Evolutionary conservation across 306 rosid genomes (phyloP), one percentile per base, ranked within the genome.

Genomic region (Cicer bijugum): DNA sequence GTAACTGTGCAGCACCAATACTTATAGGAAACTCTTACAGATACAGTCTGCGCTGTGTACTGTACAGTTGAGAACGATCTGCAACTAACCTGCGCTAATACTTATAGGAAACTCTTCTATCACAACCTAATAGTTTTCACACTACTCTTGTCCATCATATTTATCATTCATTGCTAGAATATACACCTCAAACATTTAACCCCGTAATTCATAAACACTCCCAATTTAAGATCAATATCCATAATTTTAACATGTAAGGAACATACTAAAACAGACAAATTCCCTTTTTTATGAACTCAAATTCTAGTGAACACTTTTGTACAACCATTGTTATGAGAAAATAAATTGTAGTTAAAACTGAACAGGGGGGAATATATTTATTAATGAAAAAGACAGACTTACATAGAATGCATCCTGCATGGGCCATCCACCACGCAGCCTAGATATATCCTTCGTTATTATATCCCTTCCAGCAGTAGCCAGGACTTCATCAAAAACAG

Each of bases 371-470:
- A 61, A 57, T 16, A 58, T 65, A 16, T 42, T 62, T 68, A 45
- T 44, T 45, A 20, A 35, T 8, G 63, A 45, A 83, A 83, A 20
- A 75, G 68, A 56, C 17, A 58, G 46, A 83, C 96, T 89, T 85
- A 93, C 98, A 80, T 89, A 81, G 83, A 94, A 94, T 33, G 97
- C 98, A 81, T 94, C 98, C 75, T 89, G 97, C 90, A 94, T 91
- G 12, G 97, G 92, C 98, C 98, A 94, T 70, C 98, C 98, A 75
- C 98, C 97, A 7, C 96, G 96, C 62, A 94, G 48, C 81, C 97
- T 90, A 42, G 98, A 89, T 85, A 94, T 82, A 81, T 94, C 98
- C 82, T 94, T 94, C 6, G 96, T 91, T 74, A 89, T 76, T 73
- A 88, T 81, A 85, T 94, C 98, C 85, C 84, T 94, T 80, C 90